A percentile compares a stretch with the other conserved stretches of the same genome.
Evolutionary conservation across 192 early-diverging fungal genomes (phyloP).

Genomic region (Gigaspora rosea): DNA sequence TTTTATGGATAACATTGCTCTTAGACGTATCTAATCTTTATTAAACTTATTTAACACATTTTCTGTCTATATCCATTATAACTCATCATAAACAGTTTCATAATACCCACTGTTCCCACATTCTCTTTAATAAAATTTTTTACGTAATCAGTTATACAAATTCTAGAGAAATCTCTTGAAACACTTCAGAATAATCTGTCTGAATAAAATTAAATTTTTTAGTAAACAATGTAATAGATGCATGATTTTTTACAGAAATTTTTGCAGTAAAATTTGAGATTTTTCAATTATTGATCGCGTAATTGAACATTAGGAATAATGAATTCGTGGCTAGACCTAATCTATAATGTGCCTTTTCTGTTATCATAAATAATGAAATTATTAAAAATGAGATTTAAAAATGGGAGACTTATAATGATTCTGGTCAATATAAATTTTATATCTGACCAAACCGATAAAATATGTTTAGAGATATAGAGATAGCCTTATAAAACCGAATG

Average conservation of each 20-base stretch:
- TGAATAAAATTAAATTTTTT: slow-evolving; percentile 60
- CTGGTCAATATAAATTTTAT: too few species aligned
- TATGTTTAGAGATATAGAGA: too few species aligned
- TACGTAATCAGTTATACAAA: background rate
- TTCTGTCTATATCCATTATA: too few species aligned
- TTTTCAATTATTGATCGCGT: slow-evolving; percentile 38
- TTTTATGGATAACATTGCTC: too few species aligned
- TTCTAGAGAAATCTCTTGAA: slow-evolving; percentile 70
- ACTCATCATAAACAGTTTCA: background rate
- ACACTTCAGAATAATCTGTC: slow-evolving; percentile 54
- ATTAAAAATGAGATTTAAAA: background rate
- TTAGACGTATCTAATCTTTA: too few species aligned
- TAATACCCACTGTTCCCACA: background rate
- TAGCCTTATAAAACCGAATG: too few species aligned
- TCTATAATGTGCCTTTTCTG: too few species aligned
- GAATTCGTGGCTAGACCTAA: background rate
- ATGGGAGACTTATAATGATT: too few species aligned
- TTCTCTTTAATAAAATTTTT: background rate
- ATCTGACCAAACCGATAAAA: too few species aligned
- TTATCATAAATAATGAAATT: background rate
- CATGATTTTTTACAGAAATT: slow-evolving; percentile 63
- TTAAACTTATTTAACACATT: too few species aligned
- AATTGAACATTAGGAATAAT: slow-evolving; percentile 11
- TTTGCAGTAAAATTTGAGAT: slow-evolving; percentile 63
- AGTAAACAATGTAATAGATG: slow-evolving; percentile 62